Conservation (phyloP, 257 asterid species). For the Marsdenia floribunda region DNA sequence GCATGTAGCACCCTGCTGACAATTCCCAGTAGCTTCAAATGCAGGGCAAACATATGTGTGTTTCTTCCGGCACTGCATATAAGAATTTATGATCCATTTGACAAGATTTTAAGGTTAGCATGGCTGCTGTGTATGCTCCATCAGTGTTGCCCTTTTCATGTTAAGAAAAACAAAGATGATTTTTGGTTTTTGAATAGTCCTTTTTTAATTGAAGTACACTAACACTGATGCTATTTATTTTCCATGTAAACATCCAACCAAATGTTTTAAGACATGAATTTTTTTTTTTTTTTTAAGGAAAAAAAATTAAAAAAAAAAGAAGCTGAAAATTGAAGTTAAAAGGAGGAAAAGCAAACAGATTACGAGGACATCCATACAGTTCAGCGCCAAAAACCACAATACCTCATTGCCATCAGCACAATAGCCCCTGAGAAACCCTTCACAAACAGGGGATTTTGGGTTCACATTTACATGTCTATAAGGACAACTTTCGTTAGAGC, state of each 20-base stretch:
- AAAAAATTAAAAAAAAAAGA: not conserved
- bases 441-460: slow-evolving; percentile 66
- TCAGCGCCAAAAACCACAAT: slow-evolving; percentile 25
- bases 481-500: slow-evolving; percentile 84
- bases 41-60: slow-evolving; percentile 80
- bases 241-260: not conserved
- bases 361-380: not conserved
- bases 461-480: slow-evolving; percentile 88
- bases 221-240: not conserved
- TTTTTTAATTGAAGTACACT: not conserved
- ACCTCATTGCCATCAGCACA: slow-evolving; percentile 97
- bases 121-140: slow-evolving; percentile 18
- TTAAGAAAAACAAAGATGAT: not conserved
- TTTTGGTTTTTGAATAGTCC: not conserved
- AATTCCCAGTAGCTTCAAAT: slow-evolving; percentile 71
- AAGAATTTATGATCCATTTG: slow-evolving; percentile 45
- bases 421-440: slow-evolving; percentile 84
- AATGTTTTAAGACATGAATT: too few species aligned
- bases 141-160: not conserved
- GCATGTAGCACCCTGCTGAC: slow-evolving; percentile 66
- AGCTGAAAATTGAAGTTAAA: not conserved
- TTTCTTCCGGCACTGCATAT: slow-evolving; percentile 94
- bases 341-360: not conserved
- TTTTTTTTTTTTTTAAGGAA: not conserved
- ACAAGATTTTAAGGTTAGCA: slow-evolving; percentile 43